phyloP scores from a whole-genome alignment of 2,329 filamentous ascomycete genomes.

The Lithohypha guttulata region DNA sequence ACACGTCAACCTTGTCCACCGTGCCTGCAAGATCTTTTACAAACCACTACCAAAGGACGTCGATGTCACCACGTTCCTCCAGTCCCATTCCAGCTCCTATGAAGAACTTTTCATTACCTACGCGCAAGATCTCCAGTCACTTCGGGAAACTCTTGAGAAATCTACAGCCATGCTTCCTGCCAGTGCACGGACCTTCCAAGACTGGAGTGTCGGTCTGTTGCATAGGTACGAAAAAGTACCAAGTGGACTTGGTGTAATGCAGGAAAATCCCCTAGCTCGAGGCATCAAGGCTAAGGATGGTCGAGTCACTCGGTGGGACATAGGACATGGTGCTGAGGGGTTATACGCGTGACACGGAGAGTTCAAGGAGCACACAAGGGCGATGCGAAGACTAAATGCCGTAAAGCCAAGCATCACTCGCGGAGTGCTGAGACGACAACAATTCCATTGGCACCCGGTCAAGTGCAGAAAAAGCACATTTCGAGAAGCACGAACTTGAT shows the following conservation, averaged over 20 bases:
- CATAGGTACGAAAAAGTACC: constrained; percentile 32
- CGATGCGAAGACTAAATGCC: too few species aligned
- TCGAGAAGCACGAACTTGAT: too few species aligned
- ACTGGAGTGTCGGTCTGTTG: constrained; percentile 46
- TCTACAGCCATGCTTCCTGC: constrained; percentile 38
- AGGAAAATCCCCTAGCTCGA: constrained; percentile 16
- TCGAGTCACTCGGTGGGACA: constrained; percentile 7
- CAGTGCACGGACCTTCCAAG: constrained; percentile 41
- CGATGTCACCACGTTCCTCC: constrained; percentile 21
- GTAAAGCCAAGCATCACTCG: too few species aligned
- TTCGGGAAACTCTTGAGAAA: constrained; percentile 28
- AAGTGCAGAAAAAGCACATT: too few species aligned
- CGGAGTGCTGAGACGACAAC: too few species aligned
- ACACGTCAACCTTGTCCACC: constrained; percentile 26
- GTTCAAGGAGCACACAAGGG: too few species aligned
- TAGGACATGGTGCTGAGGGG: constrained; percentile 7
- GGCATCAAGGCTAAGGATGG: constrained; percentile 1
- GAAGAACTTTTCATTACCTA: constrained; percentile 39
- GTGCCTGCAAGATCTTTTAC: constrained; percentile 50
- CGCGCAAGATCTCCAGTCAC: constrained; percentile 12
- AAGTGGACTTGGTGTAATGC: constrained; percentile 17
- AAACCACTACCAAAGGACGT: constrained; percentile 26
- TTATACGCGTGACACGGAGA: constrained; percentile 4
- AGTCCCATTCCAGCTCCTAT: constrained; percentile 30
- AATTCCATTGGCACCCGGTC: too few species aligned